Percentiles rank a stretch among this genome's conserved stretches.
Evolutionary conservation across 495 filamentous ascomycete species (phyloP).

Genomic region (Xylaria bambusicola): DNA sequence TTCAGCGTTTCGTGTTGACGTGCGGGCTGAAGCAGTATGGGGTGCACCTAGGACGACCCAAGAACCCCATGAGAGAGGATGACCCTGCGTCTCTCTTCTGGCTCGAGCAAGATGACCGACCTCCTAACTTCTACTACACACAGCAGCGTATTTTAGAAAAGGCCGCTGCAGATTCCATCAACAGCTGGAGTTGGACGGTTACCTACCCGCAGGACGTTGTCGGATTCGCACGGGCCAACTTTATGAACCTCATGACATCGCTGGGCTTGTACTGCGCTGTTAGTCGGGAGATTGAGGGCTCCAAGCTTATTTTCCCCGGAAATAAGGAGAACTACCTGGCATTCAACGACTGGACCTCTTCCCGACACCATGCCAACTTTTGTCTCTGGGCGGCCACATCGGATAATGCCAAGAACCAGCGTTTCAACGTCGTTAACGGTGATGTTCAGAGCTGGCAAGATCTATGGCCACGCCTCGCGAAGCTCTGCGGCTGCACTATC

Average conservation of each 20-base stretch:
- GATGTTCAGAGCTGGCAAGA: slow-evolving; percentile 57
- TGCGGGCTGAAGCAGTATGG: slow-evolving; percentile 61
- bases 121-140: slow-evolving; percentile 51
- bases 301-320: slow-evolving; percentile 52
- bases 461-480: slow-evolving; percentile 54
- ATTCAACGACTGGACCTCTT: slow-evolving; percentile 55
- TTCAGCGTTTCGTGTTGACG: slow-evolving; percentile 56
- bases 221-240: slow-evolving; percentile 51
- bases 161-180: slow-evolving; percentile 30
- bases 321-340: slow-evolving; percentile 48
- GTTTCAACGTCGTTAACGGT: slow-evolving; percentile 60
- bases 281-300: slow-evolving; percentile 45
- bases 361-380: slow-evolving; percentile 54
- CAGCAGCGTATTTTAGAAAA: slow-evolving; percentile 49
- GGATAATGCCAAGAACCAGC: slow-evolving; percentile 47
- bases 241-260: slow-evolving; percentile 57
- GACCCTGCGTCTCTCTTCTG: slow-evolving; percentile 38
- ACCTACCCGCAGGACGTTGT: slow-evolving; percentile 60
- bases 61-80: slow-evolving; percentile 52
- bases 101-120: slow-evolving; percentile 37
- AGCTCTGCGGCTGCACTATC: slow-evolving; percentile 48
- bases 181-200: slow-evolving; percentile 47
- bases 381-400: slow-evolving; percentile 54
- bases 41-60: slow-evolving; percentile 55
- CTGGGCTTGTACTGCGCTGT: slow-evolving; percentile 55